Conservation (phyloP, 2,329 filamentous ascomycete species). For the Colletotrichum cuscutae region DNA sequence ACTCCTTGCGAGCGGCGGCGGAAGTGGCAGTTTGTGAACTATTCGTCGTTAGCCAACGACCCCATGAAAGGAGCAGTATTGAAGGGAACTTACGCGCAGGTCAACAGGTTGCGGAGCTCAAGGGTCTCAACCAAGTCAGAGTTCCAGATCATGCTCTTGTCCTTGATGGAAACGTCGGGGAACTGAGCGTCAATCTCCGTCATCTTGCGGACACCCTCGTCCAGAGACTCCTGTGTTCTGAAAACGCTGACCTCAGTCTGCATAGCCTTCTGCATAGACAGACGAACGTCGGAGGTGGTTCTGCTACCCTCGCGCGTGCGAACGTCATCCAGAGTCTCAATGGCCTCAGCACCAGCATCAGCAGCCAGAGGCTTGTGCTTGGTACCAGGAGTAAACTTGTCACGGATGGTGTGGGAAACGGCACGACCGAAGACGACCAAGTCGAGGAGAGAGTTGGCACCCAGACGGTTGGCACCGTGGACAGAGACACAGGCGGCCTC, state of each 20-base stretch:
- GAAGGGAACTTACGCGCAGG: slow-evolving; percentile 88
- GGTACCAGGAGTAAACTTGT: slow-evolving; percentile 87
- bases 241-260: slow-evolving; percentile 97
- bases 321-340: slow-evolving; percentile 85
- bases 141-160: slow-evolving; percentile 99
- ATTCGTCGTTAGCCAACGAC: slow-evolving; percentile 3
- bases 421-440: slow-evolving; percentile 97
- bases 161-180: slow-evolving; percentile 90
- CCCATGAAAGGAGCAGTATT: not conserved
- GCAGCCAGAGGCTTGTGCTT: slow-evolving; percentile 82
- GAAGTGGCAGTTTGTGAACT: slow-evolving; percentile 90
- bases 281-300: slow-evolving; percentile 87
- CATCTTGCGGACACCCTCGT: slow-evolving; percentile 92
- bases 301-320: slow-evolving; percentile 86
- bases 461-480: slow-evolving; percentile 96
- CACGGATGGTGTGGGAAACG: slow-evolving; percentile 95
- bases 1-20: slow-evolving; percentile 95
- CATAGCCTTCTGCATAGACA: slow-evolving; percentile 98
- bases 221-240: slow-evolving; percentile 91
- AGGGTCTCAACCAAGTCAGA: slow-evolving; percentile 96
- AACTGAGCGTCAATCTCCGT: slow-evolving; percentile 84
- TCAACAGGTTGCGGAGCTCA: slow-evolving; percentile 93
- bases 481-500: slow-evolving; percentile 98
- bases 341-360: slow-evolving; percentile 89
- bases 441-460: slow-evolving; percentile 98